Evolutionary conservation across 1,284 basidiomycete species (phyloP).

Genomic region (Ustilago tritici): DNA sequence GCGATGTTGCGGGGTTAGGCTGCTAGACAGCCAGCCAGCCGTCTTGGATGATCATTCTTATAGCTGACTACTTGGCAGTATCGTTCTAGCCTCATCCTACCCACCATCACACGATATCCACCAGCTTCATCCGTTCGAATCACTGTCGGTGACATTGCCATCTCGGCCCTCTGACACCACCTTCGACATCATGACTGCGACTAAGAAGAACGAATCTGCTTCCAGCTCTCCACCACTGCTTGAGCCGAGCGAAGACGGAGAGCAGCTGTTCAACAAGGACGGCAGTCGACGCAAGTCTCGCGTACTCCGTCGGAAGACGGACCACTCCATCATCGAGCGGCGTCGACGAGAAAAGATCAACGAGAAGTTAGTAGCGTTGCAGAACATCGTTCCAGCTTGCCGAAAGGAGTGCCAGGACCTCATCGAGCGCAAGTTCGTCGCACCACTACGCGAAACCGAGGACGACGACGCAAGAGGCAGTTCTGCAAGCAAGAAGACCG

Average conservation of each 20-base stretch:
- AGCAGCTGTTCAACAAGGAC: conserved; percentile 43
- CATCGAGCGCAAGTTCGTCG: conserved; percentile 45
- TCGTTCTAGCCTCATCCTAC: conserved; percentile 1
- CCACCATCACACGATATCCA: background rate
- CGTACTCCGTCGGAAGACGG: conserved; percentile 64
- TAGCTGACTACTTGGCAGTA: conserved; percentile 6
- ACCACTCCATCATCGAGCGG: conserved; percentile 67
- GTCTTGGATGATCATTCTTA: conserved; percentile 4
- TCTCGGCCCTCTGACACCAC: background rate
- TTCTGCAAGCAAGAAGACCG: conserved; percentile 6
- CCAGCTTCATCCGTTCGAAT: background rate
- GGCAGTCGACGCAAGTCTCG: conserved; percentile 56
- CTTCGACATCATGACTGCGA: conserved; percentile 9
- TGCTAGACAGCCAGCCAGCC: background rate
- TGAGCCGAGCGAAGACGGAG: conserved; percentile 8
- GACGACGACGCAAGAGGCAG: conserved; percentile 14
- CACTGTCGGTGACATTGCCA: background rate
- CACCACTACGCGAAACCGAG: conserved; percentile 7
- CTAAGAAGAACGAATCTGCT: conserved; percentile 15
- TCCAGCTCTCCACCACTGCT: conserved; percentile 3
- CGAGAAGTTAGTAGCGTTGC: conserved; percentile 64
- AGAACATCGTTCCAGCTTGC: conserved; percentile 65
- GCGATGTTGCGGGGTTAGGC: conserved; percentile 12
- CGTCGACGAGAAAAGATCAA: conserved; percentile 69
- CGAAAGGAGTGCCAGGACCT: conserved; percentile 61